phyloP scores from a whole-genome alignment of 2,329 filamentous ascomycete species.

The Colletotrichum scovillei region DNA sequence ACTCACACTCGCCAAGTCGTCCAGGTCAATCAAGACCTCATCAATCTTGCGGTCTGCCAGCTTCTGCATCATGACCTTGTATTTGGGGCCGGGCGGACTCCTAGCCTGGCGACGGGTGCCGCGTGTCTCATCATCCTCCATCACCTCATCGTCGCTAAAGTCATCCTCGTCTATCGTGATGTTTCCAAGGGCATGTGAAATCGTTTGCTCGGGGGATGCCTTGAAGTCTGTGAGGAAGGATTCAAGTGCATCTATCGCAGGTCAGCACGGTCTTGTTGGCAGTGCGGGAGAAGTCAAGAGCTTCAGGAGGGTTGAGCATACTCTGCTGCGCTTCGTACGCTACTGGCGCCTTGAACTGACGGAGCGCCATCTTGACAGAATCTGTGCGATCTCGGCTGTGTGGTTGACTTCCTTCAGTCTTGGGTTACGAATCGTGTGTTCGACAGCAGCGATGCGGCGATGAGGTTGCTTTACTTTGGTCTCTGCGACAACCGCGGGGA shows the following conservation, averaged over 20 bases:
- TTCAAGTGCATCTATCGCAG: constrained; percentile 77
- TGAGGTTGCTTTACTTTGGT: constrained; percentile 9
- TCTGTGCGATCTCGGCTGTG: background rate
- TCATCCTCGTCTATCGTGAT: constrained; percentile 90
- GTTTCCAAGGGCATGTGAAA: constrained; percentile 84
- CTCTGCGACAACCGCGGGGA: constrained; percentile 13
- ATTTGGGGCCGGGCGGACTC: constrained; percentile 80
- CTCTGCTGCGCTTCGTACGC: constrained; percentile 90
- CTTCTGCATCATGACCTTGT: constrained; percentile 87
- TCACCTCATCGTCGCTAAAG: constrained; percentile 89
- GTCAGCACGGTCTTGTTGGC: constrained; percentile 42
- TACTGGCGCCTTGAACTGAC: constrained; percentile 81
- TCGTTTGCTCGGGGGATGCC: constrained; percentile 74
- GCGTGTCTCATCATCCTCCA: constrained; percentile 80
- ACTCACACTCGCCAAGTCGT: constrained; percentile 82
- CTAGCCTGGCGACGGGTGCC: constrained; percentile 56
- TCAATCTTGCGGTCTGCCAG: constrained; percentile 82
- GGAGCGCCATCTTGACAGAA: constrained; percentile 78
- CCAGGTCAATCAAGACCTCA: constrained; percentile 87
- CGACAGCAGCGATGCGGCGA: background rate
- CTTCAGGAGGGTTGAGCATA: constrained; percentile 54
- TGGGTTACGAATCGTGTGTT: background rate
- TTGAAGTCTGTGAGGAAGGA: constrained; percentile 92
- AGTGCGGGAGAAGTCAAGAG: constrained; percentile 13
- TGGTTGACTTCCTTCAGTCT: background rate